Base-by-base conservation (phyloP, 140 eudicot genomes). In the Bidens hawaiensis region DNA sequence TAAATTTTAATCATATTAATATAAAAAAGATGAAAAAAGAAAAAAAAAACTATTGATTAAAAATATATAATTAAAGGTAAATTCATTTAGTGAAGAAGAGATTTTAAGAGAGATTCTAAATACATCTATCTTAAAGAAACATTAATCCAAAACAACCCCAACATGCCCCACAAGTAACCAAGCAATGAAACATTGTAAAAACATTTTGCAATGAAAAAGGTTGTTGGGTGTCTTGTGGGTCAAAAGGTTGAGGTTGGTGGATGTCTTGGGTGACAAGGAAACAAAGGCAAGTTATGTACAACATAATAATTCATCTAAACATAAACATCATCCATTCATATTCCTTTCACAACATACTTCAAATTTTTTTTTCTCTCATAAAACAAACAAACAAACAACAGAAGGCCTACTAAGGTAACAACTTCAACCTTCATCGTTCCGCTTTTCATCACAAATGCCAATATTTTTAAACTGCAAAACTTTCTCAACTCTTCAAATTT, bases 381-480 rank as follows among this genome's bases (percentile, higher is more conserved):
- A 51, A 56, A 54, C 61, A 65, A 71, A 45, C 43, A 57, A 65
- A 48, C 43, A 58, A 50, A 38, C 55, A 62, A 40, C 48, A 66
- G 38, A 74, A 66, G 69, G n/a, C n/a, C n/a, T n/a, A n/a, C n/a
- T n/a, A n/a, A n/a, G n/a, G n/a, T n/a, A n/a, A n/a, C 74, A 74
- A 57, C 74, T 36, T 74, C 69, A 74, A 38, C 79, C 21, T 74
- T 62, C 78, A 66, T 67, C 67, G 51, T 40, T 51, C 16, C 62
- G 56, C 34, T 74, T 50, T 26, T 47, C 73, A 65, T 65, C 67
- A 34, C 50, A 65, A 57, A 38, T 40, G 42, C 40, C 68, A 50
- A 71, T 16, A 21, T n/a, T n/a, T 60, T 74, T 67, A 58, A 74
- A 51, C 79, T 67, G 69, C 79, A 74, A 74, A 74, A 74, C 65